A percentile compares a stretch with the other conserved stretches of the same genome.
Conservation (phyloP, 2,329 filamentous ascomycete species). For the Aureobasidium pullulans region DNA sequence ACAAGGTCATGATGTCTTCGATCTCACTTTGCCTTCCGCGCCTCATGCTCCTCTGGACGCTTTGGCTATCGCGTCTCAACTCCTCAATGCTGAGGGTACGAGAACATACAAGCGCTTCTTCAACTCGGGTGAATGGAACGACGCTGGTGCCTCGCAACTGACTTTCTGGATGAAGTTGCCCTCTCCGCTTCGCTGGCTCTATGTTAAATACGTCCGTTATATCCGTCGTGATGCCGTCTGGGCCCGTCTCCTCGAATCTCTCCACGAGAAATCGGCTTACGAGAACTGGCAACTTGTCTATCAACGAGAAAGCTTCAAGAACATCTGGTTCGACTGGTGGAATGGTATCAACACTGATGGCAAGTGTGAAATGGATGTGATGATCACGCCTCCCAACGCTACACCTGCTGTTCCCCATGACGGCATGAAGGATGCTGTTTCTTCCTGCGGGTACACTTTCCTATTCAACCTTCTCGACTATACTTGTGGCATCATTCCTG, state of each 20-base stretch:
- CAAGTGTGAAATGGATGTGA: constrained; percentile 55
- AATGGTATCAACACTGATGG: constrained; percentile 36
- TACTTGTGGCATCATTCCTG: constrained; percentile 70
- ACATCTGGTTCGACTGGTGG: constrained; percentile 81
- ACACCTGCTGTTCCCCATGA: constrained; percentile 82
- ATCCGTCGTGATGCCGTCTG: constrained; percentile 67
- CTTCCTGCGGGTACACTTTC: constrained; percentile 88
- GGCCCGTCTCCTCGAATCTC: constrained; percentile 68
- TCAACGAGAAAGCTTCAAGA: constrained; percentile 69
- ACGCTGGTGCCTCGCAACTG: constrained; percentile 70
- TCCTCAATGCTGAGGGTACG: constrained; percentile 80
- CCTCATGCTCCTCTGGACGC: constrained; percentile 57
- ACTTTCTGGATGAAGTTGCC: constrained; percentile 66
- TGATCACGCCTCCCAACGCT: constrained; percentile 80
- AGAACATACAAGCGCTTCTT: constrained; percentile 71
- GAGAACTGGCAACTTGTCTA: constrained; percentile 79
- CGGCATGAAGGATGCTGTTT: constrained; percentile 77
- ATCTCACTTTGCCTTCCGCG: constrained; percentile 59
- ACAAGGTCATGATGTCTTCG: constrained; percentile 67
- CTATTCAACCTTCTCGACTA: constrained; percentile 91
- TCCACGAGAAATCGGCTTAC: constrained; percentile 63
- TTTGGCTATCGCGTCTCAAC: constrained; percentile 66
- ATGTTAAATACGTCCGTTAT: constrained; percentile 86
- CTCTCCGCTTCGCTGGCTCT: constrained; percentile 68
- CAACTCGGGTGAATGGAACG: constrained; percentile 69